Evolutionary conservation across 139 green algal genomes (phyloP).

Genomic region (Spirogloea muscicola): DNA sequence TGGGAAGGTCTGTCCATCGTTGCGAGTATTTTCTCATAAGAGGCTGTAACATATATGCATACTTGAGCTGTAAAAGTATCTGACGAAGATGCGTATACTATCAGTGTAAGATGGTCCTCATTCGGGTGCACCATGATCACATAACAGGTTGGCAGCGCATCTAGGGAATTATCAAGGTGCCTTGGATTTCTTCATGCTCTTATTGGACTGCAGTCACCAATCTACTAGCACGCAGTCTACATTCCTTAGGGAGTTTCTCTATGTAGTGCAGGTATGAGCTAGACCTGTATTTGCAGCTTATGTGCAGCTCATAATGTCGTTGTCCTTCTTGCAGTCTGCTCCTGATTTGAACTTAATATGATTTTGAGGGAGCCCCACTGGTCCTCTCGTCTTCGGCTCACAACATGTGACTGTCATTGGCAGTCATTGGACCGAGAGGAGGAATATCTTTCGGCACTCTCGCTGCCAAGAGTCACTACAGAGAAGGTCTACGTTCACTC

Average conservation of each 20-base stretch:
- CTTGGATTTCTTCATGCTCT: conserved; percentile 60
- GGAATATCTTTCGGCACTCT: conserved; percentile 50
- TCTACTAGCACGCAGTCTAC: conserved; percentile 58
- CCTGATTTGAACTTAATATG: too few species aligned
- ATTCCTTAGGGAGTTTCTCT: conserved; percentile 72
- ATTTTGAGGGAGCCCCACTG: too few species aligned
- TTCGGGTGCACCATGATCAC: background rate
- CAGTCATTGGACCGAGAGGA: conserved; percentile 32
- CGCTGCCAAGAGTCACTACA: conserved; percentile 63
- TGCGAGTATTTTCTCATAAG: background rate
- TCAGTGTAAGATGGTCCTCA: background rate
- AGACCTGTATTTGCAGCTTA: background rate
- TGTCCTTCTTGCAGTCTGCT: too few species aligned
- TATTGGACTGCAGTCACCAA: conserved; percentile 62
- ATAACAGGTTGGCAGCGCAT: conserved; percentile 27
- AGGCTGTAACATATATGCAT: background rate
- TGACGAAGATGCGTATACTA: background rate
- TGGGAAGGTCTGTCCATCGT: conserved; percentile 59
- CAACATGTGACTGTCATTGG: background rate
- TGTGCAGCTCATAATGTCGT: background rate
- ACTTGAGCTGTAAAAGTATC: background rate
- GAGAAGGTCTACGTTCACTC: conserved; percentile 59
- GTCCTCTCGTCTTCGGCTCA: too few species aligned
- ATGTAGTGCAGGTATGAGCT: conserved; percentile 41
- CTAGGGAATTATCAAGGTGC: conserved; percentile 54